Conservation (phyloP, 2,329 filamentous ascomycete species). For the Trichoderma sp. region DNA sequence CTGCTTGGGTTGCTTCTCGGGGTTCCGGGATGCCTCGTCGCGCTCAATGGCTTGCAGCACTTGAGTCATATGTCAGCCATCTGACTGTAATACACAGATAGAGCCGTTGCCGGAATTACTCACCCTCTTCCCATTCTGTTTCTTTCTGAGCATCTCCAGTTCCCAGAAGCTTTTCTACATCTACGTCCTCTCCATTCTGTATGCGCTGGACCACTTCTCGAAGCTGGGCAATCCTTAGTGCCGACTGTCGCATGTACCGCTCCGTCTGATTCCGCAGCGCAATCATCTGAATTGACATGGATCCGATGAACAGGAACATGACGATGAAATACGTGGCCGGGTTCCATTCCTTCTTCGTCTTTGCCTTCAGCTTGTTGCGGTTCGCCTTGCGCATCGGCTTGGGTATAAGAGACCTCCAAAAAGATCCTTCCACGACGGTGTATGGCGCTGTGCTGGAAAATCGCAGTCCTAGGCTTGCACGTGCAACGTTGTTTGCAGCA, state of each 20-base stretch:
- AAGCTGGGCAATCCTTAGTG: slow-evolving; percentile 73
- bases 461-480: slow-evolving; percentile 25
- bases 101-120: slow-evolving; percentile 25
- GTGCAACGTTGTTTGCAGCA: not conserved
- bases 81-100: not conserved
- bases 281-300: slow-evolving; percentile 93
- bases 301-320: slow-evolving; percentile 85
- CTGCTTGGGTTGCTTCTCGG: slow-evolving; percentile 41
- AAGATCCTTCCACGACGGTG: slow-evolving; percentile 55
- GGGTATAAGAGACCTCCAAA: slow-evolving; percentile 70
- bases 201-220: slow-evolving; percentile 72
- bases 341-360: slow-evolving; percentile 65
- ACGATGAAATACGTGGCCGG: slow-evolving; percentile 79
- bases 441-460: slow-evolving; percentile 43
- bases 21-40: slow-evolving; percentile 54
- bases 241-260: slow-evolving; percentile 70
- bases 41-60: slow-evolving; percentile 66
- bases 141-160: slow-evolving; percentile 74
- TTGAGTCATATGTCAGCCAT: slow-evolving; percentile 33
- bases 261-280: slow-evolving; percentile 72
- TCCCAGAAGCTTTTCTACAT: slow-evolving; percentile 80
- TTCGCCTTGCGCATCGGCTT: slow-evolving; percentile 58
- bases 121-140: slow-evolving; percentile 83
- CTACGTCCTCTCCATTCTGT: slow-evolving; percentile 71
- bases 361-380: slow-evolving; percentile 34